Conservation (phyloP, 2,329 filamentous ascomycete genomes). For the Pseudogymnoascus sp. region DNA sequence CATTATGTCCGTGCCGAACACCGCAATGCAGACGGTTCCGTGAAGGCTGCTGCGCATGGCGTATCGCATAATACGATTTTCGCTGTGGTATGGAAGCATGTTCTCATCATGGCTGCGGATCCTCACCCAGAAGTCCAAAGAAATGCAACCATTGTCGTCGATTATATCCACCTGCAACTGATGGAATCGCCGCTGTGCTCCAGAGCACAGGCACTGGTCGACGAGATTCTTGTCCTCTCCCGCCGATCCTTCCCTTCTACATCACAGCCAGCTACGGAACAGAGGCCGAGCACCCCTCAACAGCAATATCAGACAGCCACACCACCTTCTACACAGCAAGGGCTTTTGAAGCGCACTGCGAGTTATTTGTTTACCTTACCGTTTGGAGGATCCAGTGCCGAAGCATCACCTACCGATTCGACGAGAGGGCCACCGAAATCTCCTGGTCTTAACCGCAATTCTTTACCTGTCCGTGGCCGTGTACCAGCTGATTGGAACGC, state of each 20-base stretch:
- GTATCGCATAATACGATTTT: slow-evolving; percentile 84
- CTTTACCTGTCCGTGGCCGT: slow-evolving; percentile 32
- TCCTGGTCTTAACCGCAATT: slow-evolving; percentile 20
- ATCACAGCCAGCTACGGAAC: slow-evolving; percentile 19
- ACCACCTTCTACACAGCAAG: slow-evolving; percentile 47
- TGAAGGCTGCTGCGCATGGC: slow-evolving; percentile 49
- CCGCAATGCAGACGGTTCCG: slow-evolving; percentile 49
- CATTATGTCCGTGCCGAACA: slow-evolving; percentile 53
- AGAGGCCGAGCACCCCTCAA: slow-evolving; percentile 25
- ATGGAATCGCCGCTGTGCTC: slow-evolving; percentile 68
- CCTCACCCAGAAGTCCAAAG: slow-evolving; percentile 88
- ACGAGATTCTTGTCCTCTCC: slow-evolving; percentile 57
- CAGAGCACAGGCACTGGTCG: slow-evolving; percentile 64
- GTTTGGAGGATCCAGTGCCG: slow-evolving; percentile 33
- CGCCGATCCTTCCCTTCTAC: slow-evolving; percentile 38
- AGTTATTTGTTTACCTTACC: slow-evolving; percentile 54
- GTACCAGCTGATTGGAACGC: slow-evolving; percentile 50
- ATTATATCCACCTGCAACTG: slow-evolving; percentile 73
- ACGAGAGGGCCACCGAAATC: slow-evolving; percentile 22
- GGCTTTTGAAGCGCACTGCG: slow-evolving; percentile 55
- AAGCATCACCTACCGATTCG: slow-evolving; percentile 22
- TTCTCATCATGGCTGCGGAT: slow-evolving; percentile 84
- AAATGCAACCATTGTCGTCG: slow-evolving; percentile 76
- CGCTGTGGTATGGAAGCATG: slow-evolving; percentile 88
- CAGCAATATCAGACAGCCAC: slow-evolving; percentile 22